Percentiles rank a stretch among this genome's conserved stretches.
These are phyloP conservation scores for Punctularia strigosozonata DNA, from an alignment of 768 basidiomycete species.

Conservation along the genomic window DNA sequence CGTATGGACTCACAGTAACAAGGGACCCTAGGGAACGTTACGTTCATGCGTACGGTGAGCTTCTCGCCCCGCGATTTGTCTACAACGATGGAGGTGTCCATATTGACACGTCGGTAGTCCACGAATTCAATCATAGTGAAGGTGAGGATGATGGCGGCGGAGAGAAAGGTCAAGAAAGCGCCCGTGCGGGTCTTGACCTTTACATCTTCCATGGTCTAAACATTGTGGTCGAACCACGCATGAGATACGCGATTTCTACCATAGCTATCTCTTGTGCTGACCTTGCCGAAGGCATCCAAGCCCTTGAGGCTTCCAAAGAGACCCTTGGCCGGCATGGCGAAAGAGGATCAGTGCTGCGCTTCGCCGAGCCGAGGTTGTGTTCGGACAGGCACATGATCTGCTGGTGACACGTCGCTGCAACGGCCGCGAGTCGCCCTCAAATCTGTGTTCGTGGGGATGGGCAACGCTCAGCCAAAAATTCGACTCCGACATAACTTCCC, in stretches of 20 bases:
- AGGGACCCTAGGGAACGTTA: constrained; percentile 94
- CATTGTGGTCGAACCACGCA: background rate
- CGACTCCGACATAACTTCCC: too few species aligned
- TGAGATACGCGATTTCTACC: background rate
- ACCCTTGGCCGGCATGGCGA: constrained; percentile 65
- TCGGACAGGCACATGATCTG: too few species aligned
- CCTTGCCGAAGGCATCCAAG: constrained; percentile 99
- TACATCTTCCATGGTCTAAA: constrained; percentile 97
- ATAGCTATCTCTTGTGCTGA: constrained; percentile 21
- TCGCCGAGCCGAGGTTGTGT: too few species aligned
- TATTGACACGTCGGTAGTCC: constrained; percentile 79
- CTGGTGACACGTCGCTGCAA: too few species aligned
- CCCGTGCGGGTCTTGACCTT: constrained; percentile 97
- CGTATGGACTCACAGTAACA: constrained; percentile 72
- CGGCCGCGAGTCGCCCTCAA: too few species aligned
- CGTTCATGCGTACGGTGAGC: constrained; percentile 79
- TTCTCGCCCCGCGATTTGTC: constrained; percentile 94
- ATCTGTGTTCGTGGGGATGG: too few species aligned
- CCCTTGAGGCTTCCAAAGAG: constrained; percentile 72
- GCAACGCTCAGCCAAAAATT: too few species aligned
- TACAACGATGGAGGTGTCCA: constrained; percentile 89
- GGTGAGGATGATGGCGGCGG: constrained; percentile 83
- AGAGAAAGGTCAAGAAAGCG: constrained; percentile 82
- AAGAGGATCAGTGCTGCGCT: too few species aligned
- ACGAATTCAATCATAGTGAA: constrained; percentile 92